Evolutionary conservation across 2,329 filamentous ascomycete genomes (phyloP).

Genomic region (Alternaria gansuensis): DNA sequence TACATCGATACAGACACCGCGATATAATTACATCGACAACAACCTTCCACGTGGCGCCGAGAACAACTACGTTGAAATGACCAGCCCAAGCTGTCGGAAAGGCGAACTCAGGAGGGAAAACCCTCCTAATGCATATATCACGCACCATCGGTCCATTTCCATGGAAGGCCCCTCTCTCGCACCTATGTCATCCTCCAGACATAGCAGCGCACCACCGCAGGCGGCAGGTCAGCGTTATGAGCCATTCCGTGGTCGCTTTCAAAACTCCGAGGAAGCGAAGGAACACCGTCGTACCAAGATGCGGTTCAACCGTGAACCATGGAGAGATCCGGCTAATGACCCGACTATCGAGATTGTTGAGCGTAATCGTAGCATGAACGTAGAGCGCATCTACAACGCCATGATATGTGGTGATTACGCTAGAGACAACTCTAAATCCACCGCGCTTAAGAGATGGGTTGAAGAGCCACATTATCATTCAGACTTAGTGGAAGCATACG

Average conservation of each 20-base stretch:
- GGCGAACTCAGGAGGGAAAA: conserved; percentile 8
- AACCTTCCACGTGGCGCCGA: conserved; percentile 22
- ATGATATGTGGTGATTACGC: conserved; percentile 44
- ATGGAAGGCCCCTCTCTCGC: conserved; percentile 5
- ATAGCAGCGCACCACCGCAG: conserved; percentile 16
- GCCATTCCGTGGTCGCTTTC: conserved; percentile 35
- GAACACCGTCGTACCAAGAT: conserved; percentile 37
- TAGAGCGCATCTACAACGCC: conserved; percentile 46
- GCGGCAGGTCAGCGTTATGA: conserved; percentile 25
- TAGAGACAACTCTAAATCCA: conserved; percentile 43
- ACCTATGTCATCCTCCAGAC: conserved; percentile 20
- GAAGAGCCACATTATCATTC: conserved; percentile 41
- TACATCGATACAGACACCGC: conserved; percentile 2
- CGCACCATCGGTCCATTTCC: conserved; percentile 17
- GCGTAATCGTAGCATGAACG: conserved; percentile 29
- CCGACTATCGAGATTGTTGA: conserved; percentile 34
- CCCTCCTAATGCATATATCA: conserved; percentile 20
- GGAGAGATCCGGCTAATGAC: conserved; percentile 36
- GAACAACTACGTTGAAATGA: conserved; percentile 25
- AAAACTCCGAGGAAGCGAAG: conserved; percentile 32
- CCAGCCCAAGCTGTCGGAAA: conserved; percentile 13
- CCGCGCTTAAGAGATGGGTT: conserved; percentile 49
- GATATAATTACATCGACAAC: conserved; percentile 18
- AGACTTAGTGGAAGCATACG: conserved; percentile 44
- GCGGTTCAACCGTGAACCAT: conserved; percentile 40